A percentile compares a stretch with the other conserved stretches of the same genome.
Conservation (phyloP, 1,284 basidiomycete species). For the Microbotryum violaceum region DNA sequence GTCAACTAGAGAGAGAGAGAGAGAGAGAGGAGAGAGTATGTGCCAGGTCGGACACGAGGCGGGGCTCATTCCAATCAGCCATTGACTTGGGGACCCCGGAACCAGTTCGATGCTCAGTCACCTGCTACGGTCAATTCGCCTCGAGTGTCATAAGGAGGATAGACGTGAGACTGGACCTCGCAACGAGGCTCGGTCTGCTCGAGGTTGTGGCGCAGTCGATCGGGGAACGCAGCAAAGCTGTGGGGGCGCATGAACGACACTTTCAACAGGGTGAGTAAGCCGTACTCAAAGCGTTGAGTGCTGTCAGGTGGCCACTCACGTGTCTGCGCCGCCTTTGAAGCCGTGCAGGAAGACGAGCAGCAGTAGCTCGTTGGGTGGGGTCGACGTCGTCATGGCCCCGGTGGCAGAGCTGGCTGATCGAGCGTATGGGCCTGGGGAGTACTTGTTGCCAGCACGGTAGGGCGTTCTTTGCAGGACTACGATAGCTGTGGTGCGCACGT, state of each 20-base stretch:
- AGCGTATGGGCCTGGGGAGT: too few species aligned
- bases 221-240: constrained; percentile 27
- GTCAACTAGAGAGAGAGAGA: constrained; percentile 6
- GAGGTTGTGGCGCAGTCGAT: constrained; percentile 17
- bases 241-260: too few species aligned
- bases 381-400: too few species aligned
- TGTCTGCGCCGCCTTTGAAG: constrained; percentile 30
- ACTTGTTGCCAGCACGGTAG: too few species aligned
- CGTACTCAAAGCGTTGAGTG: neutral
- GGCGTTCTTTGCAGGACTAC: too few species aligned
- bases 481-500: too few species aligned
- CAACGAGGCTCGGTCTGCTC: neutral
- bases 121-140: constrained; percentile 22
- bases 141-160: constrained; percentile 28
- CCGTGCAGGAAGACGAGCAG: constrained; percentile 26
- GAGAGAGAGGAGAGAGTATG: neutral
- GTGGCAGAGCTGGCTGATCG: too few species aligned
- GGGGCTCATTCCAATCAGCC: too few species aligned
- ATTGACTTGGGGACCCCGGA: too few species aligned
- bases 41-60: too few species aligned
- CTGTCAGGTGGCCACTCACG: constrained; percentile 1
- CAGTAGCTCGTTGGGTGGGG: constrained; percentile 12
- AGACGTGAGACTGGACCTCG: constrained; percentile 21
- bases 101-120: neutral
- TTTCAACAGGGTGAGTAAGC: neutral